Evolutionary conservation across 306 rosid species (phyloP).

Genomic region (Acmispon strigosus): DNA sequence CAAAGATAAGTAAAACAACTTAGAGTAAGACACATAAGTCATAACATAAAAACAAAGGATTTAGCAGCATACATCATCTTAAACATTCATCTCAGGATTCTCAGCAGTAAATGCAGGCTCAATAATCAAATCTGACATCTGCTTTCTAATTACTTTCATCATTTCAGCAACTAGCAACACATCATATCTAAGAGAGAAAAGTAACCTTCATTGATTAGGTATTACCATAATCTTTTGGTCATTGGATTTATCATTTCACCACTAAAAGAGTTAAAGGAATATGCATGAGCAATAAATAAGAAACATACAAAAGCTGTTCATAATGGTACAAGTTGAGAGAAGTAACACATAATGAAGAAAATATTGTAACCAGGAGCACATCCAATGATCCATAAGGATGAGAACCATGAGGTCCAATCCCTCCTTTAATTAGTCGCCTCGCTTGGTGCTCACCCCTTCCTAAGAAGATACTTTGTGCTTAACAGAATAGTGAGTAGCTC

Average conservation of each 20-base stretch:
- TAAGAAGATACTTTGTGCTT: neutral
- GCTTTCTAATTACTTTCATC: neutral
- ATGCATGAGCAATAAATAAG: conserved; percentile 20
- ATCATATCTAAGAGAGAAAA: neutral
- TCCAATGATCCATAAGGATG: neutral
- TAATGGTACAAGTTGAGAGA: neutral
- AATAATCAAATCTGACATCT: neutral
- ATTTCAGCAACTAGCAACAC: neutral
- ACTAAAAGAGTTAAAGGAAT: conserved; percentile 1
- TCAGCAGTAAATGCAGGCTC: neutral
- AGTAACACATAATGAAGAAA: neutral
- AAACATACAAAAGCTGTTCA: neutral
- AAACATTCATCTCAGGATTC: neutral
- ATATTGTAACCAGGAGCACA: neutral
- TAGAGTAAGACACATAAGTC: neutral
- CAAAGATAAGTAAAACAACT: conserved; percentile 21
- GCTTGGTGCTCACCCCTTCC: conserved; percentile 1
- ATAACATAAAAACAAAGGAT: no score
- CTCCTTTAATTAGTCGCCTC: neutral
- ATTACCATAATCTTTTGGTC: neutral
- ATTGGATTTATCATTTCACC: conserved; percentile 4
- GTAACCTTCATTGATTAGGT: neutral
- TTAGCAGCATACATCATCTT: neutral
- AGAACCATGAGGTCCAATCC: neutral
- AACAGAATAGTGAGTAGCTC: neutral